These are phyloP conservation scores for Liquidambar formosana DNA, from an alignment of 164 flowering plant species.

Conservation along the genomic window DNA sequence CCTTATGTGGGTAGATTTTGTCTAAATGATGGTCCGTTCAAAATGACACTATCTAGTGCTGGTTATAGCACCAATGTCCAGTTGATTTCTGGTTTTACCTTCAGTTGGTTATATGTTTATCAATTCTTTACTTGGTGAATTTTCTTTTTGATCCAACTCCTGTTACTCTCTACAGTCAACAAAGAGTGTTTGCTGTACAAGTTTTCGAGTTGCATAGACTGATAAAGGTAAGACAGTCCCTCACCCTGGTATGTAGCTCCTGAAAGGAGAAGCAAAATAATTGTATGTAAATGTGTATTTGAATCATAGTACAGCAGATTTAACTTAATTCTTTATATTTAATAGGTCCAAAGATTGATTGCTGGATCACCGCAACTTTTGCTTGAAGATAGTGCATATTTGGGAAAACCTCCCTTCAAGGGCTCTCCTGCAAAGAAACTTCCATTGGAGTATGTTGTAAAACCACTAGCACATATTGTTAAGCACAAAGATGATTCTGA, in stretches of 20 bases:
- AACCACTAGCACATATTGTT: constrained; percentile 23
- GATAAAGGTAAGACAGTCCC: constrained; percentile 58
- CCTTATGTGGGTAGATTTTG: background rate
- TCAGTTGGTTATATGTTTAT: background rate
- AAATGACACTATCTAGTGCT: background rate
- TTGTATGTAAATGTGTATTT: background rate
- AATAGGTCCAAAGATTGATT: constrained; percentile 74
- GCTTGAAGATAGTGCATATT: constrained; percentile 41
- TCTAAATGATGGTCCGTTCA: background rate
- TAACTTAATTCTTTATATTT: background rate
- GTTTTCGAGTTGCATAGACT: constrained; percentile 97
- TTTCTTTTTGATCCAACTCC: constrained; percentile 23
- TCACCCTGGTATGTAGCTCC: constrained; percentile 2
- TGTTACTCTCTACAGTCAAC: constrained; percentile 71
- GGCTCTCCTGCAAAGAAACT: constrained; percentile 38
- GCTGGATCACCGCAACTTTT: constrained; percentile 73
- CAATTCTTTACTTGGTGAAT: background rate
- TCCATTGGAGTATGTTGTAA: constrained; percentile 33
- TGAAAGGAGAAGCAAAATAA: background rate
- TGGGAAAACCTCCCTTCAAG: constrained; percentile 38
- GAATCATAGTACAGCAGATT: background rate
- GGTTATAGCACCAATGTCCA: constrained; percentile 1
- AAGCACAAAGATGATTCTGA: constrained; percentile 44
- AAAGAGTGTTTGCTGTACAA: constrained; percentile 86
- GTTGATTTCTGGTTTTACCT: background rate